A percentile compares a stretch with the other conserved stretches of the same genome.
Evolutionary conservation across 2,329 filamentous ascomycete species (phyloP).

Genomic region (Apiospora pterosperma): DNA sequence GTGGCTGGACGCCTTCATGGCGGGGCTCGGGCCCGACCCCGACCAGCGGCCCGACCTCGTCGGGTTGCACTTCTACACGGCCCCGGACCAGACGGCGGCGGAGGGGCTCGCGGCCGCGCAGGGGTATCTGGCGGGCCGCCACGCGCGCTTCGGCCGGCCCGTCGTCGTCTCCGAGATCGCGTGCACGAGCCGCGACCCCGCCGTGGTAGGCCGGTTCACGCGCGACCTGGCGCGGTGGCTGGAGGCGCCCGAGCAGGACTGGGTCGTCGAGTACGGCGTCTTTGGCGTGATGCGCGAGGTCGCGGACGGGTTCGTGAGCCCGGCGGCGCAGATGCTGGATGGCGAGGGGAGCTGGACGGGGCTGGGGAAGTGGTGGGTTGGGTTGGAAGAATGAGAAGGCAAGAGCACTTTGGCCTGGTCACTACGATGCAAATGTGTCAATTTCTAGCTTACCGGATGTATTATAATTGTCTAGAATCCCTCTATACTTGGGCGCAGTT

Average conservation of each 20-base stretch:
- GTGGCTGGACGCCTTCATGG: constrained; percentile 41
- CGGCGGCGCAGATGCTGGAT: not conserved
- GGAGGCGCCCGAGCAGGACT: not conserved
- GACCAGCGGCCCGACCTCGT: constrained; percentile 34
- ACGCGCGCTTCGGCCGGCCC: constrained; percentile 9
- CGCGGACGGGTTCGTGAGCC: not conserved
- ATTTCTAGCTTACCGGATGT: not conserved
- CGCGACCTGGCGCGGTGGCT: not conserved
- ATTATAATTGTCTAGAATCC: not conserved
- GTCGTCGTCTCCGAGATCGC: constrained; percentile 15
- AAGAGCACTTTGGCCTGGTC: not conserved
- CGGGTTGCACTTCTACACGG: constrained; percentile 15
- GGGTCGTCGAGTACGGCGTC: constrained; percentile 16
- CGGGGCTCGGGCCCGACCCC: constrained; percentile 22
- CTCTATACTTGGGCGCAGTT: not conserved
- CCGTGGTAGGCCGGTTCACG: not conserved
- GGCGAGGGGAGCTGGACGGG: not conserved
- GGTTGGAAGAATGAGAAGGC: not conserved
- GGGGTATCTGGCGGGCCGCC: constrained; percentile 29
- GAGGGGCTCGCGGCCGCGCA: constrained; percentile 28
- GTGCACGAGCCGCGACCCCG: not conserved
- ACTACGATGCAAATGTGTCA: not conserved
- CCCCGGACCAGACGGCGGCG: not conserved
- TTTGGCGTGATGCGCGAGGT: constrained; percentile 11
- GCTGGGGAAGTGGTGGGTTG: constrained; percentile 2